phyloP scores from a whole-genome alignment of 2,329 filamentous ascomycete genomes.

The Beauveria sp. region DNA sequence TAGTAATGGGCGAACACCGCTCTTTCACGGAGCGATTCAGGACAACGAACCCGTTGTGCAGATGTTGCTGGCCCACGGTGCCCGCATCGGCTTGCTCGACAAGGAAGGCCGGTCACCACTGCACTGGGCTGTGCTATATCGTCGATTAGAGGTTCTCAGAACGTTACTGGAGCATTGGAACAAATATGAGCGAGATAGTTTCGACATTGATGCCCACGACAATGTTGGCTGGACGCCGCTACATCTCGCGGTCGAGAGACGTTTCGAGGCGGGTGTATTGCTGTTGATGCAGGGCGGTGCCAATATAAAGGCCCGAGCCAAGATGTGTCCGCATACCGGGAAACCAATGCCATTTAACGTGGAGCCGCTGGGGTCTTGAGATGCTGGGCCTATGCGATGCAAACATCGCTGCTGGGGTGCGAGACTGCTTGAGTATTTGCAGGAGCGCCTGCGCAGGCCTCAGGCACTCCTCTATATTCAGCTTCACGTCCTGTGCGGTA shows the following conservation, averaged over 20 bases:
- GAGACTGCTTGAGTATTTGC: neutral
- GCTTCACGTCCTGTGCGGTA: neutral
- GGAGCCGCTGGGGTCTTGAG: neutral
- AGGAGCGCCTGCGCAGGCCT: neutral
- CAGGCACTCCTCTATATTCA: neutral
- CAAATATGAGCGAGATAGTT: neutral
- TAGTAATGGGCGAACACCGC: neutral
- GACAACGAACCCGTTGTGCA: slow-evolving; percentile 1
- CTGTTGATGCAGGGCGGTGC: neutral
- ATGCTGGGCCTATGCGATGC: neutral
- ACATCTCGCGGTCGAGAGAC: neutral
- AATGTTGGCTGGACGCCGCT: slow-evolving; percentile 1
- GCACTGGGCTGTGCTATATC: slow-evolving; percentile 1
- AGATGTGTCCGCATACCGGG: neutral
- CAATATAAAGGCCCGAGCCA: neutral
- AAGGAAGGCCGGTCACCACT: neutral
- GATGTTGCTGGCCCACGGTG: neutral
- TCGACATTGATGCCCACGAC: neutral
- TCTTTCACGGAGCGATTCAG: neutral
- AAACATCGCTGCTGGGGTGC: neutral
- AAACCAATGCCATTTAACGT: neutral
- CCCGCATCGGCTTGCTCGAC: neutral
- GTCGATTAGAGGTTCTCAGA: neutral
- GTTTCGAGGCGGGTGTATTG: neutral
- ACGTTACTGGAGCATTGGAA: neutral